Percentiles rank a stretch among this genome's conserved stretches.
Conservation (phyloP, 2,329 filamentous ascomycete genomes). For the Fusarium transvaalense region DNA sequence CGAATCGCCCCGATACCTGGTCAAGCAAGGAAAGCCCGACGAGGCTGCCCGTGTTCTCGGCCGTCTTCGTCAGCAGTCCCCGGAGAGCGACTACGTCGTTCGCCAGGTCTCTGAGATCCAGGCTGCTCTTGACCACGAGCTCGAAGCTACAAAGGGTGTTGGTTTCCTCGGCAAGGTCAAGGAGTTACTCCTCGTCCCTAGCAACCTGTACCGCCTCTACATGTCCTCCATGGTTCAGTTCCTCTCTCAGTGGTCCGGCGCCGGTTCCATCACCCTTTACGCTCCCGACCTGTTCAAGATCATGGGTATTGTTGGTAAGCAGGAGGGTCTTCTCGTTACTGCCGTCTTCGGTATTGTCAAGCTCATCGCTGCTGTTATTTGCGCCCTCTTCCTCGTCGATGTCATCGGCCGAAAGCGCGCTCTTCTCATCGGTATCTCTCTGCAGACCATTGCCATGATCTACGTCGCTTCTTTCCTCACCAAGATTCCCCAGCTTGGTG, state of each 20-base stretch:
- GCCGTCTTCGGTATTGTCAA: constrained; percentile 83
- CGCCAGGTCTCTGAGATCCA: constrained; percentile 74
- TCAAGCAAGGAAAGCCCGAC: constrained; percentile 73
- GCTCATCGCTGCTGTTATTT: constrained; percentile 73
- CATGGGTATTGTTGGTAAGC: constrained; percentile 75
- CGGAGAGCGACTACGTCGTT: constrained; percentile 71
- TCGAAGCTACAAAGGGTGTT: constrained; percentile 76
- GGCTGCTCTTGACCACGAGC: constrained; percentile 74
- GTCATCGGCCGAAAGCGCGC: constrained; percentile 80
- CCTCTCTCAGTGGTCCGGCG: constrained; percentile 79
- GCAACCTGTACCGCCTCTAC: constrained; percentile 80
- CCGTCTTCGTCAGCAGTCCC: constrained; percentile 69
- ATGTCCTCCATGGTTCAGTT: constrained; percentile 77
- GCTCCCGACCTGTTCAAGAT: constrained; percentile 79
- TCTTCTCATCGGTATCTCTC: constrained; percentile 69
- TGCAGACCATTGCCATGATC: constrained; percentile 71
- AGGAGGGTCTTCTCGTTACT: constrained; percentile 78
- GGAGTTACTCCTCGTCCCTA: constrained; percentile 75
- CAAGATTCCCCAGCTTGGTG: constrained; percentile 69
- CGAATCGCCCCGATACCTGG: constrained; percentile 78
- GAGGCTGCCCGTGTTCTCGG: constrained; percentile 68
- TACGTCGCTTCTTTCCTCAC: constrained; percentile 73
- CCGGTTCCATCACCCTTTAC: constrained; percentile 81
- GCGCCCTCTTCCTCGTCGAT: constrained; percentile 83
- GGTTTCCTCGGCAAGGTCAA: constrained; percentile 74